These are phyloP conservation scores for Epichloe sibirici DNA, from an alignment of 2,329 filamentous ascomycete species.

Conservation along the genomic window DNA sequence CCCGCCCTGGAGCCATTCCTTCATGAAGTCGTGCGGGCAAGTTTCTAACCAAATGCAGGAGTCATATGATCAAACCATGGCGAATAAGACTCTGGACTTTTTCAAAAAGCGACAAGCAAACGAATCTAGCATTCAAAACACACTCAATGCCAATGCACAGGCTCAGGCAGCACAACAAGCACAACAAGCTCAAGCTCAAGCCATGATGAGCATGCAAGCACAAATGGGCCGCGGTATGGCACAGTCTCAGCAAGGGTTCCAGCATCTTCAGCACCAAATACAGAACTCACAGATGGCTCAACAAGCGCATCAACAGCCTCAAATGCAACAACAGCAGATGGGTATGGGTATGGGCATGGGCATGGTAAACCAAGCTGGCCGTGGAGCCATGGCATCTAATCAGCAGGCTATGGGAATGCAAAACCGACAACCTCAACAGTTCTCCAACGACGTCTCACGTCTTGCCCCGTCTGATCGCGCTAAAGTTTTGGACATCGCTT, in stretches of 20 bases:
- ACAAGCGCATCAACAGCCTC: slow-evolving; percentile 14
- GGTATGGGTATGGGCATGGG: slow-evolving; percentile 29
- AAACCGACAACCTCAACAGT: slow-evolving; percentile 16
- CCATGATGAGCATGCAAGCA: slow-evolving; percentile 42
- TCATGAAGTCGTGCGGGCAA: not conserved
- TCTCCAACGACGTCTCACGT: slow-evolving; percentile 24
- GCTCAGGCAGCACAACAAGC: slow-evolving; percentile 18
- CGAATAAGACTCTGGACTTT: slow-evolving; percentile 34
- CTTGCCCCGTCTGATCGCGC: slow-evolving; percentile 31
- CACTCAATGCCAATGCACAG: slow-evolving; percentile 33
- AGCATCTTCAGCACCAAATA: slow-evolving; percentile 46
- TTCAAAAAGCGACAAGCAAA: slow-evolving; percentile 38
- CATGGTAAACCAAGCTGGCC: slow-evolving; percentile 24
- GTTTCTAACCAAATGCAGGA: slow-evolving; percentile 23
- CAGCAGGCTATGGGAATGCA: slow-evolving; percentile 29
- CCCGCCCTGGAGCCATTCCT: not conserved
- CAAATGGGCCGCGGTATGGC: slow-evolving; percentile 40
- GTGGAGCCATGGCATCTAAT: slow-evolving; percentile 28
- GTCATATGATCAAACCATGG: slow-evolving; percentile 37
- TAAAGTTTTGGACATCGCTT: slow-evolving; percentile 33
- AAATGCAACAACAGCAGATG: slow-evolving; percentile 18
- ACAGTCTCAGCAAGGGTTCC: slow-evolving; percentile 41
- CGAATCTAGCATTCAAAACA: slow-evolving; percentile 35
- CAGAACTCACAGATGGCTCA: slow-evolving; percentile 40
- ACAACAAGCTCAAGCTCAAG: slow-evolving; percentile 25